Evolutionary conservation across 768 basidiomycete genomes (phyloP), one percentile per base, ranked within the genome.

Genomic region (Psilocybe sp.): DNA sequence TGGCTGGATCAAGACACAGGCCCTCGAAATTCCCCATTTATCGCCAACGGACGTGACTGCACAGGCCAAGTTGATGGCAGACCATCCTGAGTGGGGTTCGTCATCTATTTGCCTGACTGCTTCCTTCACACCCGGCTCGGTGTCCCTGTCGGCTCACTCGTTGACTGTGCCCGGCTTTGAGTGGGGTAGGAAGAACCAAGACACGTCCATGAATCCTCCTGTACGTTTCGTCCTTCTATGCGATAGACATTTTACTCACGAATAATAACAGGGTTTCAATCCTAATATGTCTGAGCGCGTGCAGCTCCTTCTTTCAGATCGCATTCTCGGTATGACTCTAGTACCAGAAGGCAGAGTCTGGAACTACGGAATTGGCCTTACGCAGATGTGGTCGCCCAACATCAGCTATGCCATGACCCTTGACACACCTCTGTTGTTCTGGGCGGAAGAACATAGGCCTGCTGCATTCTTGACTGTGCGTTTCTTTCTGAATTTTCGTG

Each of bases 271-370:
- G 73, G 93, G 96, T 37, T 99, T 96, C 76, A 98, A 96, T 69
- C 92, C 94, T n/a, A 91, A 90, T 57, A 98, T 98, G 96, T 96
- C 93, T 1, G 95, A 96, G 65, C 85, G 93, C 18, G 93, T 97
- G 18, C 90, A 92, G 67, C 77, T 98, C 31, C 75, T 98, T 50
- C 74, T 98, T 18, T 98, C 95, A 14, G 97, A 99, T 64, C 89
- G 96, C 55, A 86, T 99, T 56, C 79, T 98, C 13, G 97, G 95
- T 18, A 94, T 95, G 85, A 96, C 93, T 0, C 73, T 98, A 7
- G 92, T 96, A 14, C 94, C 91, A 1, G 94, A 89, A 66, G 97
- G 96, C 56, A 84, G 84, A 48, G 85, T 97, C 32, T 98, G 97
- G 97, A 97, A 97, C 68, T 98, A 97, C 62, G 92, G 93, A 32